phyloP scores from a whole-genome alignment of 1,139 yeast species.

The Blastobotrys niveus region DNA sequence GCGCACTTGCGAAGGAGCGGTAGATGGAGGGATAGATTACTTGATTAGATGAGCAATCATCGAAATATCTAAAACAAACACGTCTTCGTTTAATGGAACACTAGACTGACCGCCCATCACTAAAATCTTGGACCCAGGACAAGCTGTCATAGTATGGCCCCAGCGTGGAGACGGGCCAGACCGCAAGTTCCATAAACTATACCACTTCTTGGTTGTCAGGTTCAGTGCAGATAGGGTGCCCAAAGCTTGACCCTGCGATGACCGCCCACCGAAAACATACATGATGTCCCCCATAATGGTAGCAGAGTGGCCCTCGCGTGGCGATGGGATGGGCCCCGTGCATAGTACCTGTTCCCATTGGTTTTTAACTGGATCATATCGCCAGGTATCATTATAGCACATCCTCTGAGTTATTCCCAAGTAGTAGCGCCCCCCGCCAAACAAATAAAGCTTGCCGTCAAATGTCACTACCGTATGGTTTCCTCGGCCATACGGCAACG shows the following conservation, averaged over 20 bases:
- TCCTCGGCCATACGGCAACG: slow-evolving; percentile 72
- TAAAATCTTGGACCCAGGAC: slow-evolving; percentile 60
- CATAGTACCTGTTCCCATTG: slow-evolving; percentile 53
- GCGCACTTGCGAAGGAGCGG: background rate
- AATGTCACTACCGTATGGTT: slow-evolving; percentile 85
- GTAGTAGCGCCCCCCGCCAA: slow-evolving; percentile 89
- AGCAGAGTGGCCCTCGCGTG: slow-evolving; percentile 89
- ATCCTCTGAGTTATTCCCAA: slow-evolving; percentile 73
- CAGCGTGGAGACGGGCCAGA: slow-evolving; percentile 81
- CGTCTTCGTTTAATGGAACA: slow-evolving; percentile 26
- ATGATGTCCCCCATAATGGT: slow-evolving; percentile 72
- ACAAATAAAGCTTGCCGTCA: slow-evolving; percentile 77
- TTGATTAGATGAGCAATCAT: slow-evolving; percentile 37
- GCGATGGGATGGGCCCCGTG: slow-evolving; percentile 67
- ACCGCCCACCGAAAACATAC: slow-evolving; percentile 89
- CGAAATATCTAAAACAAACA: slow-evolving; percentile 39
- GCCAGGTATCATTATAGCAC: slow-evolving; percentile 74
- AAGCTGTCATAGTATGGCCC: slow-evolving; percentile 86
- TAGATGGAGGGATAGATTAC: background rate
- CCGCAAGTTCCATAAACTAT: slow-evolving; percentile 51
- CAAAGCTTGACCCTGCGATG: slow-evolving; percentile 64
- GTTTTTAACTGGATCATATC: slow-evolving; percentile 63
- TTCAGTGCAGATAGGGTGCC: slow-evolving; percentile 72
- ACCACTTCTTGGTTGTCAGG: slow-evolving; percentile 67
- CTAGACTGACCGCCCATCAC: slow-evolving; percentile 83